Conservation (phyloP, 2,329 filamentous ascomycete species). For the Eutypa lata region DNA sequence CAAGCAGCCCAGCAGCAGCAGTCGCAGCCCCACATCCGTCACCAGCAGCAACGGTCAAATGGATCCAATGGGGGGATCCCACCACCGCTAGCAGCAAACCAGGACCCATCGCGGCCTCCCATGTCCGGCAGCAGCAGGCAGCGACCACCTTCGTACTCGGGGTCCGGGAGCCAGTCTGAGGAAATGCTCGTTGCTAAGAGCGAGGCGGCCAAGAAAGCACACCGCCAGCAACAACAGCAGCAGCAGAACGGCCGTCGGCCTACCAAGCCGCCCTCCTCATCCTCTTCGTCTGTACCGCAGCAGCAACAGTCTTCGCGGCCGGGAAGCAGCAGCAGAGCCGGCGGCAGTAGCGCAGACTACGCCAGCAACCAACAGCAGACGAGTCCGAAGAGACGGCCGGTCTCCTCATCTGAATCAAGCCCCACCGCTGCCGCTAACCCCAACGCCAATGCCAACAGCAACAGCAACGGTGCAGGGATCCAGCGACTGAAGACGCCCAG, state of each 20-base stretch:
- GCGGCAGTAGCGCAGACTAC: conserved; percentile 10
- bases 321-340: conserved; percentile 21
- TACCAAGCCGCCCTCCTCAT: conserved; percentile 2
- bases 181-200: conserved; percentile 26
- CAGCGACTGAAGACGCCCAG: conserved; percentile 42
- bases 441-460: neutral
- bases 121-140: conserved; percentile 5
- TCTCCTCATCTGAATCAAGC: neutral
- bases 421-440: conserved; percentile 5
- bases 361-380: neutral
- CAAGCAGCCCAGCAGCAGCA: neutral
- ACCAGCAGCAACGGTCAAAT: neutral
- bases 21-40: neutral
- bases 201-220: conserved; percentile 16
- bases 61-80: neutral
- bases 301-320: conserved; percentile 17
- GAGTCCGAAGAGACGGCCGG: neutral
- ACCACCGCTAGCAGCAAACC: neutral
- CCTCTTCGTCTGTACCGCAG: conserved; percentile 13
- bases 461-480: conserved; percentile 22
- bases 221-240: conserved; percentile 17
- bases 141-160: conserved; percentile 24
- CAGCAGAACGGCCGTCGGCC: conserved; percentile 21
- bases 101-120: neutral
- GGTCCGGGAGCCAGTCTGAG: conserved; percentile 28